Evolutionary conservation across 768 basidiomycete species (phyloP), one percentile per base, ranked within the genome.

Genomic region (Suillus clintonianus): DNA sequence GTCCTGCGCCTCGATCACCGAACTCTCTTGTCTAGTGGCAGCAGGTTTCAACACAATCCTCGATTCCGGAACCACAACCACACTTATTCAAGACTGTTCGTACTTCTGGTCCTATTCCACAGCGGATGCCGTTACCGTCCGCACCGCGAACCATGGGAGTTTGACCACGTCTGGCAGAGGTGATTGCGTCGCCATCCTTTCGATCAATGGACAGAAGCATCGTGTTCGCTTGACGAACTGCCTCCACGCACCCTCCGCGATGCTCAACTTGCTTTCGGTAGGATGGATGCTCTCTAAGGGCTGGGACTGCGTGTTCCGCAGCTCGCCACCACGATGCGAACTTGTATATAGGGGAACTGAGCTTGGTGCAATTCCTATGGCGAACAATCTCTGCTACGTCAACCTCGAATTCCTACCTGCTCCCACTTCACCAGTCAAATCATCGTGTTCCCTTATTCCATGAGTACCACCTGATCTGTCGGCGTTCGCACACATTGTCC

Each of bases 51-150:
- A 43, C 42, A 43, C 65, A 4, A 41, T 70, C 22, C 53, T 71
- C 0, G 73, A 75, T 36, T 73, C 70, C 13, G 74, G 73, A 0
- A 69, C 65, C 24, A 70, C 64, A 0, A 59, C 67, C 14, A 71
- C 73, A 27, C 63, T 74, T 10, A 59, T 75, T 30, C 11, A 34
- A 1, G 68, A 73, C 39, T 32, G 54, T 1, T 13, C 36, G 0
- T n/a, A 58, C 8, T 75, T 76, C 48, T 68, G 63, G 42, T 39
- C 64, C 0, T 75, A 70, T 27, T 30, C 69, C 36, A 13, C 36
- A 0, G 37, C 59, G 0, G 60, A 37, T 6, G 60, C 64, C 0
- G 36, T 62, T 0, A 37, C 56, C 32, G 64, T 74, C 24, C 50
- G 55, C 0, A 74, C 71, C 0, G 71, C 71, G 0, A 73, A 74